Conservation (phyloP, 2,329 filamentous ascomycete genomes). For the Alternaria solani region DNA sequence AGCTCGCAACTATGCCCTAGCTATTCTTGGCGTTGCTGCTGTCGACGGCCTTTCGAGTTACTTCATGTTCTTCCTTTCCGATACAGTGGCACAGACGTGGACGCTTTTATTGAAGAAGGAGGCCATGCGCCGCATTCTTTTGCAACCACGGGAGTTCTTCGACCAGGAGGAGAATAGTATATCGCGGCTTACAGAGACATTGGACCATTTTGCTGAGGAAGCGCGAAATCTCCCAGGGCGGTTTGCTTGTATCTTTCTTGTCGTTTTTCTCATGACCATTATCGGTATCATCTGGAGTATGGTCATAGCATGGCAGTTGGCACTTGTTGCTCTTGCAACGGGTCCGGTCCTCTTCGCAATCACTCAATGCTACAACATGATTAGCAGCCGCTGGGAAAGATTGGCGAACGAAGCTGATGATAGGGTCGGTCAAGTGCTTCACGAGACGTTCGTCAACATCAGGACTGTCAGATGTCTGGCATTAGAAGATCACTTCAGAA, state of each 20-base stretch:
- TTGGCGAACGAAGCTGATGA: conserved; percentile 70
- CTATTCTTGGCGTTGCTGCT: conserved; percentile 72
- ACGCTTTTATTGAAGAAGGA: conserved; percentile 73
- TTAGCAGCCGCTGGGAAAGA: conserved; percentile 76
- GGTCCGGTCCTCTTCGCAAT: conserved; percentile 72
- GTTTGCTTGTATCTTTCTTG: conserved; percentile 75
- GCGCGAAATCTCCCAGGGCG: conserved; percentile 83
- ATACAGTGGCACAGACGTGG: conserved; percentile 78
- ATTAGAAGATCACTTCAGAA: conserved; percentile 74
- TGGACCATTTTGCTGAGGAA: conserved; percentile 86
- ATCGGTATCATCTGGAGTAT: conserved; percentile 80
- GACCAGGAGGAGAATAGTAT: conserved; percentile 71
- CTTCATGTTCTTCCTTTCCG: conserved; percentile 73
- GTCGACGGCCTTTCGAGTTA: conserved; percentile 72
- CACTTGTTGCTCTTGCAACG: conserved; percentile 75
- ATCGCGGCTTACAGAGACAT: conserved; percentile 69
- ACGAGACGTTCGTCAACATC: conserved; percentile 81
- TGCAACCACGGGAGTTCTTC: conserved; percentile 82
- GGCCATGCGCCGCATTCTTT: conserved; percentile 73
- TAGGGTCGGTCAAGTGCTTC: conserved; percentile 68
- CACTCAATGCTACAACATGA: conserved; percentile 69
- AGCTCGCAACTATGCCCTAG: conserved; percentile 72
- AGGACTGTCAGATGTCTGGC: conserved; percentile 78
- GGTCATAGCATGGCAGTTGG: conserved; percentile 78
- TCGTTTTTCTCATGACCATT: conserved; percentile 70